Conservation (phyloP, 106 monocot genomes). For the Allium cepa region DNA sequence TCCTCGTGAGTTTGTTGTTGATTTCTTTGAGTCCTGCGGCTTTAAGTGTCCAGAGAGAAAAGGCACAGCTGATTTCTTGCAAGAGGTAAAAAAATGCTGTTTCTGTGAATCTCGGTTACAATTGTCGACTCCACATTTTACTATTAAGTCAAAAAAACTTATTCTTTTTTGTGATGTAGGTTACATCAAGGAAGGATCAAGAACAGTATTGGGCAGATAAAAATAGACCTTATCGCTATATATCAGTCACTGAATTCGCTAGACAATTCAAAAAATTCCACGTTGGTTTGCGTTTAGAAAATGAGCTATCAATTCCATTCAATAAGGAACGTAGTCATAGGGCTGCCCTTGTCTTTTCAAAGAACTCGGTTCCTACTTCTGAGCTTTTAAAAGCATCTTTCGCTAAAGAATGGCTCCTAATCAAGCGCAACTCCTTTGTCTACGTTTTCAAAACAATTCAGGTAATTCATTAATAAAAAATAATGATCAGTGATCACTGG, state of each 20-base stretch:
- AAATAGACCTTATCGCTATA: slow-evolving; percentile 44
- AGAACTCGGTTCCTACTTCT: slow-evolving; percentile 27
- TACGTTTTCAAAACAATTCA: slow-evolving; percentile 73
- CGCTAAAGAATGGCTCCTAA: slow-evolving; percentile 73
- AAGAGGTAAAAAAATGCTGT: slow-evolving; percentile 43
- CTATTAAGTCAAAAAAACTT: neutral
- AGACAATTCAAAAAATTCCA: slow-evolving; percentile 34
- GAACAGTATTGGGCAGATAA: slow-evolving; percentile 77
- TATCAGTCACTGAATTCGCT: slow-evolving; percentile 59
- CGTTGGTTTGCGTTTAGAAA: slow-evolving; percentile 40
- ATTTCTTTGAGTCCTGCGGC: slow-evolving; percentile 64
- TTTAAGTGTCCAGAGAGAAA: slow-evolving; percentile 80
- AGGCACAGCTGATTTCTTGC: slow-evolving; percentile 77
- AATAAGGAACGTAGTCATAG: slow-evolving; percentile 41
- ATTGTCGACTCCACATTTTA: neutral
- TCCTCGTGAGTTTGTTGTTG: slow-evolving; percentile 57
- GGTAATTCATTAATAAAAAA: slow-evolving; percentile 12
- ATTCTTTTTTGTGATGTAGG: slow-evolving; percentile 16
- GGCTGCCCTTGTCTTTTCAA: slow-evolving; percentile 50
- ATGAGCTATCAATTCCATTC: slow-evolving; percentile 46
- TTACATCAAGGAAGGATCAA: slow-evolving; percentile 85
- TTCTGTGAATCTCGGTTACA: neutral
- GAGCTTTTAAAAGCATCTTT: slow-evolving; percentile 70
- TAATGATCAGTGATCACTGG: neutral
- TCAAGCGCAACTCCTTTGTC: slow-evolving; percentile 72